Evolutionary conservation across 192 early-diverging fungal genomes (phyloP).

Genomic region (Backusella macrospora): DNA sequence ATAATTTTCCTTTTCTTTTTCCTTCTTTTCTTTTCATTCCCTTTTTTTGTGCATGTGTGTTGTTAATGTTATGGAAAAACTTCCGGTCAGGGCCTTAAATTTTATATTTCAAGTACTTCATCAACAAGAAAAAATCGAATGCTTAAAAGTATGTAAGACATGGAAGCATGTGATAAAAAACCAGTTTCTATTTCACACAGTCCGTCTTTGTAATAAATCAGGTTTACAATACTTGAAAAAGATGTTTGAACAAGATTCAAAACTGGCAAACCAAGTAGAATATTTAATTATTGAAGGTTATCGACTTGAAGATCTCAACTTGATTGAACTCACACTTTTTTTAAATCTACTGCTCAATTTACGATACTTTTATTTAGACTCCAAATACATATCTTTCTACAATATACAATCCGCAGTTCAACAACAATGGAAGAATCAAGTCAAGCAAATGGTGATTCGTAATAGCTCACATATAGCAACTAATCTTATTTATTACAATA

Average conservation of each 20-base stretch:
- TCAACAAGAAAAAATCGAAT: background rate
- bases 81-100: too few species aligned
- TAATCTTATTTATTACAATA: background rate
- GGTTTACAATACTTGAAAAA: background rate
- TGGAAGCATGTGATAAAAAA: background rate
- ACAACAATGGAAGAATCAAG: background rate
- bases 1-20: too few species aligned
- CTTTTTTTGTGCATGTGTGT: too few species aligned
- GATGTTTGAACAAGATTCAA: background rate
- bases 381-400: background rate
- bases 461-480: background rate
- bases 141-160: background rate
- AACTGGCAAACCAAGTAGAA: background rate
- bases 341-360: background rate
- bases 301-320: background rate
- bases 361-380: background rate
- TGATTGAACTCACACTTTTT: background rate
- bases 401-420: background rate
- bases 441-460: background rate
- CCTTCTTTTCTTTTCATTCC: too few species aligned
- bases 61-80: too few species aligned
- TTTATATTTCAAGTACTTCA: background rate
- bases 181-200: background rate
- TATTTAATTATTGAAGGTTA: background rate
- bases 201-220: background rate